Evolutionary conservation across 2,329 filamentous ascomycete species (phyloP).

Genomic region (Emergomyces pasteurianus): DNA sequence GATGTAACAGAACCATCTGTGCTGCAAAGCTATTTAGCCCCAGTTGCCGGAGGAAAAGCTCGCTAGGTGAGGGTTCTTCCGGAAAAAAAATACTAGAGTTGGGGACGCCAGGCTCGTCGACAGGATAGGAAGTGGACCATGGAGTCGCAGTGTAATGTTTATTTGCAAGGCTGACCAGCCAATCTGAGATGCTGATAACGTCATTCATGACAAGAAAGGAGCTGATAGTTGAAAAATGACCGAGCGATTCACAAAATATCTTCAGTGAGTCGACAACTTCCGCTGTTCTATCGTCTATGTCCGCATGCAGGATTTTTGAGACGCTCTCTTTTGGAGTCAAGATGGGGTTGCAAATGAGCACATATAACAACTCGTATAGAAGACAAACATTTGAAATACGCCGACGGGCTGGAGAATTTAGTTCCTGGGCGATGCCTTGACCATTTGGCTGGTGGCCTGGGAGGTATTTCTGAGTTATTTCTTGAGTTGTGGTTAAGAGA

Average conservation of each 20-base stretch:
- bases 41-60: conserved; percentile 51
- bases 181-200: conserved; percentile 39
- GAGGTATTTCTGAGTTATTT: conserved; percentile 58
- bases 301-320: background rate
- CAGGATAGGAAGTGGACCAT: conserved; percentile 1
- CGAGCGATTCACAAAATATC: conserved; percentile 17
- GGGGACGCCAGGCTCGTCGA: too few relatives aligned
- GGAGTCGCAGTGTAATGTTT: conserved; percentile 24
- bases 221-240: conserved; percentile 1
- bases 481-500: conserved; percentile 58
- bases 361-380: conserved; percentile 55
- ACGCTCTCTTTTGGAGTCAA: conserved; percentile 11
- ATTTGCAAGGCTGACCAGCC: conserved; percentile 44
- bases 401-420: conserved; percentile 40
- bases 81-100: background rate
- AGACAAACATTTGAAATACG: conserved; percentile 41
- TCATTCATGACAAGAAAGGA: conserved; percentile 7
- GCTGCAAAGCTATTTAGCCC: conserved; percentile 64
- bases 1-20: conserved; percentile 44
- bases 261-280: conserved; percentile 12
- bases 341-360: conserved; percentile 47
- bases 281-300: conserved; percentile 9
- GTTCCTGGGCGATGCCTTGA: conserved; percentile 3
- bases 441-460: conserved; percentile 43
- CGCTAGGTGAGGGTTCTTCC: conserved; percentile 43